A percentile compares a stretch with the other conserved stretches of the same genome.
Conservation (phyloP, 805 yeast species). For the Kuraishia borneana region DNA sequence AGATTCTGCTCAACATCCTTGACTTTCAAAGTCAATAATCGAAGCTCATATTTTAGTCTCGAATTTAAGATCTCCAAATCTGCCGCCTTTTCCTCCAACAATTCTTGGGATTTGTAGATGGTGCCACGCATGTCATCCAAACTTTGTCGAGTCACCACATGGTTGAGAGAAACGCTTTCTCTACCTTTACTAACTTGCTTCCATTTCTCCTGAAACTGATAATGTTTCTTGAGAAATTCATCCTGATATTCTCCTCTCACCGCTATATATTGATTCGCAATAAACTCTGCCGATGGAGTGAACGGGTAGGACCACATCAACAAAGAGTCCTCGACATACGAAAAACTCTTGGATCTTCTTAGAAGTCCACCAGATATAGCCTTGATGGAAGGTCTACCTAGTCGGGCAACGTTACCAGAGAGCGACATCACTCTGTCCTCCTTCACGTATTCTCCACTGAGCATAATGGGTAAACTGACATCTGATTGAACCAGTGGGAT, state of each 20-base stretch:
- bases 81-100: slow-evolving; percentile 25
- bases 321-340: slow-evolving; percentile 16
- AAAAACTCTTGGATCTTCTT: slow-evolving; percentile 24
- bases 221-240: slow-evolving; percentile 9
- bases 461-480: slow-evolving; percentile 1
- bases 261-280: slow-evolving; percentile 14
- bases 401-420: background rate
- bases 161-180: slow-evolving; percentile 10
- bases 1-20: slow-evolving; percentile 55
- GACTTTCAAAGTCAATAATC: slow-evolving; percentile 46
- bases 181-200: slow-evolving; percentile 9
- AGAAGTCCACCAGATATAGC: background rate
- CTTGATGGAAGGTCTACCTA: background rate
- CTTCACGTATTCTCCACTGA: background rate
- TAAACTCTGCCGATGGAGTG: slow-evolving; percentile 12
- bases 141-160: background rate
- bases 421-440: background rate
- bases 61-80: slow-evolving; percentile 49
- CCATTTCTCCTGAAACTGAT: slow-evolving; percentile 8
- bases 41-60: slow-evolving; percentile 52
- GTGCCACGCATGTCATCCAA: slow-evolving; percentile 10
- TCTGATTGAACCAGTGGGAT: slow-evolving; percentile 1
- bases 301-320: slow-evolving; percentile 8
- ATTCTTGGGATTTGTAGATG: slow-evolving; percentile 10
- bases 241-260: slow-evolving; percentile 9